A percentile compares a stretch with the other conserved stretches of the same genome.
Evolutionary conservation across 352 stramenopile genomes (phyloP).

Genomic region (Globisporangium spinosum): DNA sequence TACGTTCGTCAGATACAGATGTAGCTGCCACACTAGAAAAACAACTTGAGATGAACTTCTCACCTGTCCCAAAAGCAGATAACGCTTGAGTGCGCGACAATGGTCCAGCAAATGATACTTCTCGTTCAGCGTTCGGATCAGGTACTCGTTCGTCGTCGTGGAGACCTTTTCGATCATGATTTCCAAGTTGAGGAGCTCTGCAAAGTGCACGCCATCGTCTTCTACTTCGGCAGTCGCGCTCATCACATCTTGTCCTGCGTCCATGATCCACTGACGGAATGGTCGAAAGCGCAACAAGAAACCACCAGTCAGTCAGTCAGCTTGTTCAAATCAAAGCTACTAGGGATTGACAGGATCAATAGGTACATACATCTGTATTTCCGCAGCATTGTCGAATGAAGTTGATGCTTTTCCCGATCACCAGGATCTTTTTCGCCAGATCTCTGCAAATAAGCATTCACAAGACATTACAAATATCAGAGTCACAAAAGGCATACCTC

Average conservation of each 20-base stretch:
- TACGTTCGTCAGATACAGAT: background rate
- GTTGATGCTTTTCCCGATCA: conserved; percentile 98
- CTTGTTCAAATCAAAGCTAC: background rate
- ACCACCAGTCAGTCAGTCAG: conserved; percentile 1
- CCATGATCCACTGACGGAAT: conserved; percentile 64
- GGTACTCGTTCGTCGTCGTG: conserved; percentile 80
- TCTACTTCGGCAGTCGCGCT: conserved; percentile 44
- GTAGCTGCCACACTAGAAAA: background rate
- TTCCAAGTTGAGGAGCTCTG: conserved; percentile 65
- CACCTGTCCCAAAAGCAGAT: conserved; percentile 96
- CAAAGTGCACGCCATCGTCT: conserved; percentile 65
- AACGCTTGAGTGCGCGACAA: conserved; percentile 95
- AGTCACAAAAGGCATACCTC: background rate
- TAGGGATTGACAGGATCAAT: background rate
- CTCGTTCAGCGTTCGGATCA: conserved; percentile 91
- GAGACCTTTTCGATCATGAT: conserved; percentile 78
- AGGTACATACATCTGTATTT: conserved; percentile 74
- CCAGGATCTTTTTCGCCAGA: conserved; percentile 91
- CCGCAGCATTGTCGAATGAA: conserved; percentile 96
- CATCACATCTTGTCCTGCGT: conserved; percentile 40
- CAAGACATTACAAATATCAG: background rate
- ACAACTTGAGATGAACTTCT: background rate
- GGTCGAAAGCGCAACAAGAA: background rate
- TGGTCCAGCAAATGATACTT: conserved; percentile 94
- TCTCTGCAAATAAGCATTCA: conserved; percentile 35